A percentile compares a stretch with the other conserved stretches of the same genome.
Conservation (phyloP, 2,329 filamentous ascomycete species). For the Botrytis aclada region DNA sequence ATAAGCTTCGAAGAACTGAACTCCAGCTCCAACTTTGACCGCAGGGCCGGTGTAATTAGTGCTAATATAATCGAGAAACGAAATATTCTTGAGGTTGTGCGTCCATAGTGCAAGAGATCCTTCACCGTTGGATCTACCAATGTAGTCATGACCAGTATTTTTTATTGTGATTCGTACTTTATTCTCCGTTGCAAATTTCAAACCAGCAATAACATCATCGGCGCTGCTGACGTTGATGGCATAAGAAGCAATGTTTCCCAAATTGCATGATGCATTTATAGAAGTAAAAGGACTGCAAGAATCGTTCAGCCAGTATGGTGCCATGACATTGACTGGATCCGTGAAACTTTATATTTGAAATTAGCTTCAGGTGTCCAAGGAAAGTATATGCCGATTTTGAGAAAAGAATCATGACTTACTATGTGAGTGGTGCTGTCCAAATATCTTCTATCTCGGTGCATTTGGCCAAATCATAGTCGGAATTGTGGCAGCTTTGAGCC, state of each 20-base stretch:
- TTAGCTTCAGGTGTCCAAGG: not conserved
- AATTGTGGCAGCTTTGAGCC: not conserved
- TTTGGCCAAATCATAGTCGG: not conserved
- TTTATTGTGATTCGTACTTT: not conserved
- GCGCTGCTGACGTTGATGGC: not conserved
- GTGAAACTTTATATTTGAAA: not conserved
- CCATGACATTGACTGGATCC: not conserved
- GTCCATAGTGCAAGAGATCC: not conserved
- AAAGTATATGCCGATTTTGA: not conserved
- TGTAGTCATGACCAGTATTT: constrained; percentile 6
- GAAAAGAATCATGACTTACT: not conserved
- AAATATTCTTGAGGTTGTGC: not conserved
- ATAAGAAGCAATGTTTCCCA: not conserved
- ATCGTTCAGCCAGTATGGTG: not conserved
- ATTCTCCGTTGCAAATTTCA: not conserved
- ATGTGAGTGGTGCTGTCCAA: not conserved
- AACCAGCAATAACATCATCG: not conserved
- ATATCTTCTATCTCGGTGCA: not conserved
- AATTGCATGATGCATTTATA: not conserved
- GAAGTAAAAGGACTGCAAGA: not conserved
- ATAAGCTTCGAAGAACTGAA: not conserved
- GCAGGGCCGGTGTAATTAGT: not conserved
- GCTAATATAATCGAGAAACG: not conserved
- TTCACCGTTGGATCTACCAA: not conserved
- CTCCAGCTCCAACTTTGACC: not conserved